Evolutionary conservation across 805 yeast genomes (phyloP), one percentile per base, ranked within the genome.

Genomic region (Hanseniaspora lindneri): DNA sequence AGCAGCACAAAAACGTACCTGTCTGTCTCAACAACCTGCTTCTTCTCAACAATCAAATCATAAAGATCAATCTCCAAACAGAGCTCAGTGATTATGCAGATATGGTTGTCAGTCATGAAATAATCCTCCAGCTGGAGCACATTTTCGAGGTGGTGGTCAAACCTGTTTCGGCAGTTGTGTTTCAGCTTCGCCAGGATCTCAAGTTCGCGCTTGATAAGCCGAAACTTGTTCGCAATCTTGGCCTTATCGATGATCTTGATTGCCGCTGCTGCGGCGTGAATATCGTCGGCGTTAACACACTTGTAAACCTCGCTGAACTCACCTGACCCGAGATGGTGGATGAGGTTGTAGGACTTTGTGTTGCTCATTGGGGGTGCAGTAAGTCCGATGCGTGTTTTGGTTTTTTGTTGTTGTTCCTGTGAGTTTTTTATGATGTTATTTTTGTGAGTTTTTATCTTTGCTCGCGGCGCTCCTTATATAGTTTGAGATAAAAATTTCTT

Each of bases 1-100:
- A 75, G 34, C 77, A 69, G 7, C 69, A 69, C 10, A 66, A 68
- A 1, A 78, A 76, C 51, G 76, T 77, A 14, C 58, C 55, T 44
- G 74, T 76, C 44, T 57, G 44, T 37, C 66, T 68, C 47, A 76
- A 65, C 41, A 68, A 65, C 3, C 72, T 73, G 32, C 68, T 66
- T 23, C 64, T 60, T 46, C 11, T 46, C 39, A 25, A 71, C 67
- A 35, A 82, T 74, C 29, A 75, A 65, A 54, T 79, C 81, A 57
- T 77, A 81, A 41, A 82, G 66, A 56, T 81, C 89, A 21, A 83
- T 82, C 14, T 83, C 82, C 13, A 62, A 62, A 35, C 86, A 84
- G 40, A 81, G 64, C 55, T 80, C 83, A 1, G 87, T 80, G 36
- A 81, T 74, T 41, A 82, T 58, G 43, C 66, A 74, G 32, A 75